Percentiles rank a stretch among this genome's conserved stretches.
phyloP scores from a whole-genome alignment of 139 green algal genomes.

The Micractinium conductrix region DNA sequence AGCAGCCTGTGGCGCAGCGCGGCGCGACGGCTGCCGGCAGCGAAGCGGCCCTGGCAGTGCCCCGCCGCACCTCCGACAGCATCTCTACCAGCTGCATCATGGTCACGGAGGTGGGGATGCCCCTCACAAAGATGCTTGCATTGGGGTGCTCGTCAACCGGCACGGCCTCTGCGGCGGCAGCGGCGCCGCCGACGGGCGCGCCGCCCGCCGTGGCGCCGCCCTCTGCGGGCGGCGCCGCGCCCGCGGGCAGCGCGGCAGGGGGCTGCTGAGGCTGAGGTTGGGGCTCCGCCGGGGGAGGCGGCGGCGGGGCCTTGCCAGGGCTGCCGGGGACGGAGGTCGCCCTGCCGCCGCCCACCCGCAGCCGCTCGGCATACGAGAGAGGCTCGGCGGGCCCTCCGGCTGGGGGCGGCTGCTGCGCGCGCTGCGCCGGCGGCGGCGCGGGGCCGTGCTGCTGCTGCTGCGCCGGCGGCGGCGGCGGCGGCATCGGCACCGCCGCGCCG shows the following conservation, averaged over 20 bases:
- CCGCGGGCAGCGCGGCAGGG: background rate
- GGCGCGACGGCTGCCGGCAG: background rate
- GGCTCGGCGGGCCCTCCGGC: background rate
- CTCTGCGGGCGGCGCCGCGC: background rate
- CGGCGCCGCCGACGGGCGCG: too few relatives aligned
- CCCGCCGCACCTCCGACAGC: constrained; percentile 43
- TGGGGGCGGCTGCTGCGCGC: constrained; percentile 18
- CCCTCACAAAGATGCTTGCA: constrained; percentile 36
- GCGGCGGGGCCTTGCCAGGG: background rate
- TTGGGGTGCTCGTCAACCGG: constrained; percentile 16
- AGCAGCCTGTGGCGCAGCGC: too few relatives aligned
- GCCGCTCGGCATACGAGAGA: constrained; percentile 43
- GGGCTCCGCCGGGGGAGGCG: background rate
- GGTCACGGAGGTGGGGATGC: constrained; percentile 41
- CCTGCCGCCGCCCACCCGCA: constrained; percentile 30
- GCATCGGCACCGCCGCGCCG: background rate
- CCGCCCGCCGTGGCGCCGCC: too few relatives aligned
- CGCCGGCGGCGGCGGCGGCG: background rate
- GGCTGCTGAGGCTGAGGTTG: background rate
- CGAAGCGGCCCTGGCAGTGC: background rate
- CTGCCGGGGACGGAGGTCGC: background rate
- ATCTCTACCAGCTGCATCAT: constrained; percentile 43
- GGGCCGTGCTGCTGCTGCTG: background rate
- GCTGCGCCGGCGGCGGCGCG: background rate
- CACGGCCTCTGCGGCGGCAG: background rate